Evolutionary conservation across 73 alveolate species (phyloP).

Genomic region (Paramecium biaurelia): DNA sequence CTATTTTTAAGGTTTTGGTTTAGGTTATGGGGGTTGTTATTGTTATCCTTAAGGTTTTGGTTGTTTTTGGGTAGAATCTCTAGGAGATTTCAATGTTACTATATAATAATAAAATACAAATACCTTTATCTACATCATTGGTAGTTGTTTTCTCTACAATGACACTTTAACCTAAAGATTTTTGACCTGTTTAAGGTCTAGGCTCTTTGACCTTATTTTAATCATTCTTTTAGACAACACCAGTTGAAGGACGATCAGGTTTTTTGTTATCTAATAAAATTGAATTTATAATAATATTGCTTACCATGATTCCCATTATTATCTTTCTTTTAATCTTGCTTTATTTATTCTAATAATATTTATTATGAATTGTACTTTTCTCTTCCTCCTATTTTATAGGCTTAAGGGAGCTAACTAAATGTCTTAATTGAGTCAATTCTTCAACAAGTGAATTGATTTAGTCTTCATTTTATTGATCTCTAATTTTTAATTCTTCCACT

Average conservation of each 20-base stretch:
- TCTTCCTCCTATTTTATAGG: not conserved
- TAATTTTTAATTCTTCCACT: not conserved
- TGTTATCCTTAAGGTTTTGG: not conserved
- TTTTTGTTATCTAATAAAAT: not conserved
- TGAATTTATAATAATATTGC: not conserved
- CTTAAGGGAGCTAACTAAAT: not conserved
- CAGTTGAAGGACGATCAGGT: constrained; percentile 3
- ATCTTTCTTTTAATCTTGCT: not conserved
- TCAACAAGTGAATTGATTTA: not conserved
- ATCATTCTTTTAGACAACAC: not conserved
- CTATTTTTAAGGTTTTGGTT: not conserved
- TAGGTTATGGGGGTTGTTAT: not conserved
- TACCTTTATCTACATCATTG: not conserved
- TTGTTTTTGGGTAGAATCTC: not conserved
- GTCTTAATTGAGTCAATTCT: not conserved
- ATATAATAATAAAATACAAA: not conserved
- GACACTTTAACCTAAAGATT: not conserved
- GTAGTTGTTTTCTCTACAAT: constrained; percentile 19
- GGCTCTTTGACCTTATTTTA: not conserved
- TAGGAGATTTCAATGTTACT: not conserved
- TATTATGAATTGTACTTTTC: not conserved
- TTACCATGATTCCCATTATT: not conserved
- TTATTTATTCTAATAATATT: not conserved
- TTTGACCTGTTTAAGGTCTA: not conserved
- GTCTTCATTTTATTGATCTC: not conserved